Evolutionary conservation across 305 asterid species (phyloP).

Genomic region (Fraxinus paxiana): DNA sequence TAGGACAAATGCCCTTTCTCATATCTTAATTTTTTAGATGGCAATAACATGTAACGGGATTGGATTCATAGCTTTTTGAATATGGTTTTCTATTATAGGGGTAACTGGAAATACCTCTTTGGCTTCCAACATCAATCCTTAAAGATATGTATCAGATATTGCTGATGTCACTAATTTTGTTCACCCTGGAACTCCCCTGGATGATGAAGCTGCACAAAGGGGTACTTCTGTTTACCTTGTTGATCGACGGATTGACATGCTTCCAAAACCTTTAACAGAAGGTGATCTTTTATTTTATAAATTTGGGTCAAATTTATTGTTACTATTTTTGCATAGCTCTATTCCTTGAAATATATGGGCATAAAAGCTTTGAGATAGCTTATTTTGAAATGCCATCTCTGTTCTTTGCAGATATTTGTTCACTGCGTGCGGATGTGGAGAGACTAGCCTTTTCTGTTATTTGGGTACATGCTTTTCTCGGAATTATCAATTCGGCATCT

Average conservation of each 20-base stretch:
- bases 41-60: background rate
- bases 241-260: constrained; percentile 98
- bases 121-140: constrained; percentile 39
- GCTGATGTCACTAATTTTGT: constrained; percentile 99
- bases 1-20: background rate
- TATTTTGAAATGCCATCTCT: constrained; percentile 7
- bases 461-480: constrained; percentile 59
- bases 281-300: constrained; percentile 39
- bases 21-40: constrained; percentile 14
- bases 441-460: constrained; percentile 94
- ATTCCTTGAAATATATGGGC: constrained; percentile 10
- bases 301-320: background rate
- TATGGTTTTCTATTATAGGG: background rate
- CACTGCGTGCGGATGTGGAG: constrained; percentile 90
- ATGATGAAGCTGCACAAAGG: constrained; percentile 95
- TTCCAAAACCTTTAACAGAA: constrained; percentile 98
- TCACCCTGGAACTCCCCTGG: constrained; percentile 87
- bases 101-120: background rate
- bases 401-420: constrained; percentile 77
- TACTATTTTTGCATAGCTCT: constrained; percentile 21
- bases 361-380: background rate
- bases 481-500: constrained; percentile 15
- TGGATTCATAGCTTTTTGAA: background rate
- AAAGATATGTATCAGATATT: constrained; percentile 61
- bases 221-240: constrained; percentile 99